Percentiles rank a stretch among this genome's conserved stretches.
Conservation (phyloP, 805 yeast genomes). For the Starmerella apicola region DNA sequence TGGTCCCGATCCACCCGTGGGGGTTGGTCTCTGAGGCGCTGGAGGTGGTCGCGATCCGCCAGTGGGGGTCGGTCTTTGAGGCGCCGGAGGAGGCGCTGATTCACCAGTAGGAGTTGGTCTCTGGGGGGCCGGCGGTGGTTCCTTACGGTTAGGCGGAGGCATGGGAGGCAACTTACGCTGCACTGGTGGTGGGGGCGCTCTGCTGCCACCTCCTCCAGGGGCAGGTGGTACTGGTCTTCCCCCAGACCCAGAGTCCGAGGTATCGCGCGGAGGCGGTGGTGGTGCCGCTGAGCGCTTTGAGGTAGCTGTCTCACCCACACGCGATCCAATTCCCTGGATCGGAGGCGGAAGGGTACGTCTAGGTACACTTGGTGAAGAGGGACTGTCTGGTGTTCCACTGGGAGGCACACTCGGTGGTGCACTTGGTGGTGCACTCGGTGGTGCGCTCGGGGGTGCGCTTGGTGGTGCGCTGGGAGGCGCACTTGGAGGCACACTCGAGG, state of each 20-base stretch:
- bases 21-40: constrained; percentile 11
- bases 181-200: background rate
- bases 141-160: constrained; percentile 4
- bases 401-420: constrained; percentile 8
- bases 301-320: constrained; percentile 10
- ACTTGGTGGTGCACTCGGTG: constrained; percentile 14
- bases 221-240: constrained; percentile 1
- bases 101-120: constrained; percentile 18
- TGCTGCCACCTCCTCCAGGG: background rate
- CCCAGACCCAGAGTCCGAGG: too few relatives aligned
- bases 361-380: constrained; percentile 9
- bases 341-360: constrained; percentile 18
- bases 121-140: constrained; percentile 4
- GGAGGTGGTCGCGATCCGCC: constrained; percentile 1
- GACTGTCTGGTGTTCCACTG: constrained; percentile 14
- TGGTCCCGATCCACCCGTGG: too few relatives aligned
- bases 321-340: constrained; percentile 10
- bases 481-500: constrained; percentile 5
- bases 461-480: constrained; percentile 11
- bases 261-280: constrained; percentile 7
- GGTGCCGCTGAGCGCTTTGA: constrained; percentile 6
- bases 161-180: constrained; percentile 4
- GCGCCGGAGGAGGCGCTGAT: constrained; percentile 18
- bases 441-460: constrained; percentile 2
- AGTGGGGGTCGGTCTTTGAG: constrained; percentile 13